A percentile compares a stretch with the other conserved stretches of the same genome.
These are phyloP conservation scores for Emergomyces orientalis DNA, from an alignment of 2,329 filamentous ascomycete genomes.

Conservation along the genomic window DNA sequence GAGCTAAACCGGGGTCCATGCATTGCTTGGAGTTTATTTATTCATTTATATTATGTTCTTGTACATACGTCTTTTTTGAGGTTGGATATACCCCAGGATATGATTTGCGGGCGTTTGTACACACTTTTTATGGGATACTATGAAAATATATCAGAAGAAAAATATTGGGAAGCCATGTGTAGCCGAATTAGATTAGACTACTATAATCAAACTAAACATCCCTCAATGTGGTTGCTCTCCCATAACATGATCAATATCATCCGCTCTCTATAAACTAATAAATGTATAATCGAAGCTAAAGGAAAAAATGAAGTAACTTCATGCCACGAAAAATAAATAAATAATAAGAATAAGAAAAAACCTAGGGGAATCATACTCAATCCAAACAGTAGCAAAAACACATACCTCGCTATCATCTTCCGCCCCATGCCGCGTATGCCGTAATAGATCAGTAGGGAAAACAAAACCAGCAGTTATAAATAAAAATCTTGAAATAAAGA, in stretches of 20 bases:
- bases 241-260: background rate
- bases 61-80: background rate
- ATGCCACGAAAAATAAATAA: background rate
- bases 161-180: background rate
- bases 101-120: background rate
- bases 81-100: background rate
- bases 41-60: background rate
- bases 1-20: background rate
- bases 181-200: background rate
- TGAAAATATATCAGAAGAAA: background rate
- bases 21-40: slow-evolving; percentile 1
- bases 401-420: background rate
- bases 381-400: background rate
- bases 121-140: background rate
- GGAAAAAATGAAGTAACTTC: background rate
- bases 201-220: too few relatives aligned
- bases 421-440: background rate
- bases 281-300: background rate
- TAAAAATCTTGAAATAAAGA: background rate
- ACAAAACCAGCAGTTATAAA: background rate
- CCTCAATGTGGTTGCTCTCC: background rate
- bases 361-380: background rate
- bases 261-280: background rate
- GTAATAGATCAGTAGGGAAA: background rate
- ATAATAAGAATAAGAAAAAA: background rate